Percentiles rank a stretch among this genome's conserved stretches.
Conservation (phyloP, 73 alveolate genomes). For the Paramecium bursaria region DNA sequence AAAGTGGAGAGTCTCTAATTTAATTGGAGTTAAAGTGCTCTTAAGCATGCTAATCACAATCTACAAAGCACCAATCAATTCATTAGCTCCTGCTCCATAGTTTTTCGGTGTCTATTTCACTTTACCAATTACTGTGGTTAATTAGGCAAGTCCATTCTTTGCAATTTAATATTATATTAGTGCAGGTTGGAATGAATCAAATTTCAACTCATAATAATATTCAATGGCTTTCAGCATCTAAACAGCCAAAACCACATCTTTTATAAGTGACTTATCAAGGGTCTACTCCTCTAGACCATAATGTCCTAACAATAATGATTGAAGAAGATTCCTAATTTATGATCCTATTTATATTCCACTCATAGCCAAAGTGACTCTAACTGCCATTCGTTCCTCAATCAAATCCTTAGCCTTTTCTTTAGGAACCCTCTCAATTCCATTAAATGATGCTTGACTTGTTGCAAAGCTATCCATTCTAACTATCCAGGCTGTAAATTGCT, state of each 20-base stretch:
- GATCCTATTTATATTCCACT: slow-evolving; percentile 33
- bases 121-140: slow-evolving; percentile 16
- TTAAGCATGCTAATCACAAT: slow-evolving; percentile 26
- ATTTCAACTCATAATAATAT: slow-evolving; percentile 27
- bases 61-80: slow-evolving; percentile 37
- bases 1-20: slow-evolving; percentile 25
- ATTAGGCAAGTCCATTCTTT: not conserved
- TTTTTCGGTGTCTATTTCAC: slow-evolving; percentile 8
- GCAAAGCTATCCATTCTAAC: slow-evolving; percentile 68
- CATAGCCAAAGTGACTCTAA: slow-evolving; percentile 46
- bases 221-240: slow-evolving; percentile 55
- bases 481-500: slow-evolving; percentile 68
- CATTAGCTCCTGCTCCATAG: slow-evolving; percentile 56
- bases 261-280: not conserved
- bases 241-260: slow-evolving; percentile 53
- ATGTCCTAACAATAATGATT: slow-evolving; percentile 44
- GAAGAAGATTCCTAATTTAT: slow-evolving; percentile 4
- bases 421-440: slow-evolving; percentile 45
- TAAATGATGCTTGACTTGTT: slow-evolving; percentile 61
- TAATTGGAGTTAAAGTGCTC: slow-evolving; percentile 45
- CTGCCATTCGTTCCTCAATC: slow-evolving; percentile 59
- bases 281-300: slow-evolving; percentile 55
- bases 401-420: slow-evolving; percentile 56
- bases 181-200: slow-evolving; percentile 52
- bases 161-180: slow-evolving; percentile 40